A percentile compares a stretch with the other conserved stretches of the same genome.
These are phyloP conservation scores for Xylariales sp. DNA, from an alignment of 2,329 filamentous ascomycete species.

Conservation along the genomic window DNA sequence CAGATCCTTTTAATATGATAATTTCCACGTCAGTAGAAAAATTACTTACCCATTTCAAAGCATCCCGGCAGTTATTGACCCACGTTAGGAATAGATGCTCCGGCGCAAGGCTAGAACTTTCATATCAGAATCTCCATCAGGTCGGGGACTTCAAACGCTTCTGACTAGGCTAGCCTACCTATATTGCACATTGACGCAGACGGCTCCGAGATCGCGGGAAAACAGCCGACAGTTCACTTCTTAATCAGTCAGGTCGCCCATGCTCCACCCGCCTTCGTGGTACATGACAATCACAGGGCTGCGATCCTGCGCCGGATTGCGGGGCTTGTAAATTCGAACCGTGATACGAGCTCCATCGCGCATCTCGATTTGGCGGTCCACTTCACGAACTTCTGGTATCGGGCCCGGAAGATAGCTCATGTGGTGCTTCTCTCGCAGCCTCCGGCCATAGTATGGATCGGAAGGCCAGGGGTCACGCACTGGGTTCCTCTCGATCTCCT, in stretches of 20 bases:
- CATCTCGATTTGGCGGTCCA: conserved; percentile 25
- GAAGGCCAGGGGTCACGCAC: conserved; percentile 15
- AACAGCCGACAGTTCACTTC: conserved; percentile 25
- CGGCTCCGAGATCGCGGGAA: conserved; percentile 26
- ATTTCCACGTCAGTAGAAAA: too few relatives aligned
- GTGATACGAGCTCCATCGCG: conserved; percentile 26
- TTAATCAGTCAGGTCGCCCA: conserved; percentile 28
- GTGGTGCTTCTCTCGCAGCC: conserved; percentile 20
- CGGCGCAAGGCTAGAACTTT: conserved; percentile 31
- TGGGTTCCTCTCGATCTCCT: conserved; percentile 15
- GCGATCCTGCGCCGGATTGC: conserved; percentile 4
- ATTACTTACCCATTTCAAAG: conserved; percentile 36
- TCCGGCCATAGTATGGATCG: conserved; percentile 16
- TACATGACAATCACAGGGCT: conserved; percentile 27
- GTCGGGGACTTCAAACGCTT: neutral
- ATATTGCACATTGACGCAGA: conserved; percentile 37
- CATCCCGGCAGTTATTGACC: conserved; percentile 39
- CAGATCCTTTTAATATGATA: too few relatives aligned
- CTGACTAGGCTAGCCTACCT: conserved; percentile 16
- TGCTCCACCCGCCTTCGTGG: conserved; percentile 29
- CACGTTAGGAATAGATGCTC: conserved; percentile 40
- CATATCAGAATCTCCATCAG: neutral
- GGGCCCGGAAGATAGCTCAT: conserved; percentile 20
- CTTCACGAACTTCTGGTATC: conserved; percentile 20
- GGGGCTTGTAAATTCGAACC: conserved; percentile 27